These are phyloP conservation scores for Geotrichum australiense DNA, from an alignment of 1,139 yeast genomes.

Conservation along the genomic window DNA sequence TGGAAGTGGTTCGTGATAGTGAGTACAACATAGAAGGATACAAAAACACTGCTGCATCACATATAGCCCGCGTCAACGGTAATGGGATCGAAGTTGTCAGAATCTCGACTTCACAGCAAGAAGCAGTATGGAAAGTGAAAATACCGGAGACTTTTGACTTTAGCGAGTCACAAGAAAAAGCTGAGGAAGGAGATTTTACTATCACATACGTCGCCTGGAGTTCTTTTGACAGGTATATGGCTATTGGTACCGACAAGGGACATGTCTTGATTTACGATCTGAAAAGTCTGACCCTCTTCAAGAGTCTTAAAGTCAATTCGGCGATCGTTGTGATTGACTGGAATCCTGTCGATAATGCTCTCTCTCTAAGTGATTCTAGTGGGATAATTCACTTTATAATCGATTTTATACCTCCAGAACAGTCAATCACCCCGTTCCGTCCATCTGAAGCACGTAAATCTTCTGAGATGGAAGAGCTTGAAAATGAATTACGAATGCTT, in stretches of 20 bases:
- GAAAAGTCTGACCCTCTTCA: neutral
- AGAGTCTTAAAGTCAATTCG: constrained; percentile 10
- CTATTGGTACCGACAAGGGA: constrained; percentile 44
- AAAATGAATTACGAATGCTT: constrained; percentile 25
- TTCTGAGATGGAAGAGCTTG: constrained; percentile 27
- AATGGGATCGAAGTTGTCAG: constrained; percentile 6
- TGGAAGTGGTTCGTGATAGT: constrained; percentile 22
- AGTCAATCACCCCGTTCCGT: neutral
- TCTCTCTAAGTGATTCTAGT: constrained; percentile 31
- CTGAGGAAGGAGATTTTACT: constrained; percentile 18
- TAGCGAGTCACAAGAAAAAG: constrained; percentile 7
- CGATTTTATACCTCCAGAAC: constrained; percentile 4
- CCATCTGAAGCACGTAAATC: constrained; percentile 16
- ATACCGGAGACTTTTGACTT: neutral
- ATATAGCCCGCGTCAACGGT: constrained; percentile 24
- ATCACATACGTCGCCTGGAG: constrained; percentile 53
- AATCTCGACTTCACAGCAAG: neutral
- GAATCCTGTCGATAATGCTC: constrained; percentile 34
- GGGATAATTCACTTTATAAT: constrained; percentile 31
- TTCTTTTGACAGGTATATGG: constrained; percentile 53
- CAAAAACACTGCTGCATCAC: constrained; percentile 35
- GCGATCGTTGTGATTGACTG: constrained; percentile 28
- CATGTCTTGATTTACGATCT: constrained; percentile 51
- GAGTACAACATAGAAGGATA: constrained; percentile 16
- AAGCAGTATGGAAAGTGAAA: constrained; percentile 1